These are phyloP conservation scores for Talaromyces wortmannii DNA, from an alignment of 495 filamentous ascomycete genomes.

Conservation along the genomic window DNA sequence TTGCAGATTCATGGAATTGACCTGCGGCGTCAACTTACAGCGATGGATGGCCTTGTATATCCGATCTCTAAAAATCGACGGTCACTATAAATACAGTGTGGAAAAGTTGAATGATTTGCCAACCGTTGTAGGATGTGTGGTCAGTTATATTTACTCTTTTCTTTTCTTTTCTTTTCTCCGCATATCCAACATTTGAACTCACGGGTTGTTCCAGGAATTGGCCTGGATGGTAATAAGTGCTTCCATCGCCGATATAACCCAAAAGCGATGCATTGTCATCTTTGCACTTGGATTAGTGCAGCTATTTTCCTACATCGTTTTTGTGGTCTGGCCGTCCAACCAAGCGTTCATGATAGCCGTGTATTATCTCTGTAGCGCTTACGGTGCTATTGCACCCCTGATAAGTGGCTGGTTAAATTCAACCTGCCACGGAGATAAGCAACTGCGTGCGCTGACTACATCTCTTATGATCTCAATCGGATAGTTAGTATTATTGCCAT, in stretches of 20 bases:
- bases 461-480: conserved; percentile 1
- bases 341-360: background rate
- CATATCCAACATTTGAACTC: background rate
- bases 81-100: background rate
- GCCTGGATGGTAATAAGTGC: background rate
- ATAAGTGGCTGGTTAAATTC: background rate
- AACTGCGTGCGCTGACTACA: background rate
- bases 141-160: background rate
- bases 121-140: conserved; percentile 2
- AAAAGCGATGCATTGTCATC: background rate
- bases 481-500: background rate
- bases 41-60: conserved; percentile 8
- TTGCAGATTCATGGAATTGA: conserved; percentile 2
- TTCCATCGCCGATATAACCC: background rate
- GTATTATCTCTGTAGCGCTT: background rate
- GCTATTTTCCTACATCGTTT: background rate
- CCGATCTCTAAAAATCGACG: conserved; percentile 4
- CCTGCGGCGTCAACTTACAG: conserved; percentile 7
- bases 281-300: conserved; percentile 14
- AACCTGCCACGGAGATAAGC: background rate
- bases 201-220: background rate
- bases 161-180: no score
- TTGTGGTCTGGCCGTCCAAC: background rate
- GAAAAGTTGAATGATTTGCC: conserved; percentile 1
- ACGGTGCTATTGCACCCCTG: background rate